phyloP scores from a whole-genome alignment of 2,329 filamentous ascomycete genomes.

The Hypomyces rosellus region DNA sequence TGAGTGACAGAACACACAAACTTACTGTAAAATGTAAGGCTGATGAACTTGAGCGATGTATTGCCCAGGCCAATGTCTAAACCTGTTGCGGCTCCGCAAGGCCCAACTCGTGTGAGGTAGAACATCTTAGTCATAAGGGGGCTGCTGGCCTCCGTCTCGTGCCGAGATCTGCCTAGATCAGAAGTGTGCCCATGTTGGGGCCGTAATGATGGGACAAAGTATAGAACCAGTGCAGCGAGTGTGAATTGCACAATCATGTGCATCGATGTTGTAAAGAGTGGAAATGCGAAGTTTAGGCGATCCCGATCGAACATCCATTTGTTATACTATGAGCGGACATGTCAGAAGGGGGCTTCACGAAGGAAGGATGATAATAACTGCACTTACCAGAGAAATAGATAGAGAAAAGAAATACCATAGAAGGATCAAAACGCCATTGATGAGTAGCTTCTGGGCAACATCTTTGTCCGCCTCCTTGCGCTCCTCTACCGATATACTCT shows the following conservation, averaged over 20 bases:
- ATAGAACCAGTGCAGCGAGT: constrained; percentile 71
- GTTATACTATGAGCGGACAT: constrained; percentile 64
- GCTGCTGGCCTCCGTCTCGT: constrained; percentile 46
- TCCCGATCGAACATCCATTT: constrained; percentile 98
- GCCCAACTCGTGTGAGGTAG: constrained; percentile 85
- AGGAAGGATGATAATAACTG: not conserved
- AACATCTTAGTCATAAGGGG: constrained; percentile 82
- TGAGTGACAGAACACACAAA: constrained; percentile 11
- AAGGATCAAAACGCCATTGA: constrained; percentile 76
- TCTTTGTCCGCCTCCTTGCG: constrained; percentile 69
- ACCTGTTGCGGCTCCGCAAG: constrained; percentile 86
- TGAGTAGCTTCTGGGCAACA: constrained; percentile 59
- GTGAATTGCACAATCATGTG: constrained; percentile 95
- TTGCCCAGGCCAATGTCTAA: constrained; percentile 95
- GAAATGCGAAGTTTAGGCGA: constrained; percentile 84
- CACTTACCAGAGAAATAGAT: constrained; percentile 77
- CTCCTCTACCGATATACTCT: constrained; percentile 61
- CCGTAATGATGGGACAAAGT: constrained; percentile 73
- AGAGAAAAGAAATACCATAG: constrained; percentile 90
- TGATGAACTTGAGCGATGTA: constrained; percentile 92
- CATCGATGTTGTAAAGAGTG: constrained; percentile 87
- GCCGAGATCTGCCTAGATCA: constrained; percentile 44
- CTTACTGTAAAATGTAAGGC: constrained; percentile 89
- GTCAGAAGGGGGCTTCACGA: constrained; percentile 13
- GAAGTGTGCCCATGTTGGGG: constrained; percentile 49